Percentiles rank a stretch among this genome's conserved stretches.
Conservation (phyloP, 805 yeast genomes). For the Hanseniaspora taiwanica region DNA sequence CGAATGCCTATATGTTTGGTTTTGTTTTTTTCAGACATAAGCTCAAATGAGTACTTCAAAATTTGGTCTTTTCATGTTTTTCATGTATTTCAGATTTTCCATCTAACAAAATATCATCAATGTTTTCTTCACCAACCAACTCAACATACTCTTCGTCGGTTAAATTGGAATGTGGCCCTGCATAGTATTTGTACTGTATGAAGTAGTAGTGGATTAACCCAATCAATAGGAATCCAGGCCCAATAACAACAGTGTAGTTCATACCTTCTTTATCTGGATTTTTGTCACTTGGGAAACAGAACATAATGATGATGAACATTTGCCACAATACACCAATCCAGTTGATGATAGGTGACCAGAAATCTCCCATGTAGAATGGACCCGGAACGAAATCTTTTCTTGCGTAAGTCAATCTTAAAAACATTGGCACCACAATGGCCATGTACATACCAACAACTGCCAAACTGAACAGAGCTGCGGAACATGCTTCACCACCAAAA, state of each 20-base stretch:
- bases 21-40: too few species aligned
- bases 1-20: too few species aligned
- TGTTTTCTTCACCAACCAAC: constrained; percentile 14
- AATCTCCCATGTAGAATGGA: constrained; percentile 44
- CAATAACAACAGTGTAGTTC: constrained; percentile 58
- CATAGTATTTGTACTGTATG: constrained; percentile 38
- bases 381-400: constrained; percentile 43
- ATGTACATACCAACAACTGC: constrained; percentile 49
- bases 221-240: constrained; percentile 42
- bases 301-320: constrained; percentile 36
- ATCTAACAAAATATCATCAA: constrained; percentile 7
- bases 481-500: constrained; percentile 45
- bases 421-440: constrained; percentile 51
- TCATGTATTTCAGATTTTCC: not conserved
- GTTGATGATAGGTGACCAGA: constrained; percentile 30
- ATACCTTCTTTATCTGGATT: constrained; percentile 30
- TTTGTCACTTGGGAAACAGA: constrained; percentile 43
- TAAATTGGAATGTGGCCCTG: constrained; percentile 35
- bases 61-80: too few species aligned
- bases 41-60: too few species aligned
- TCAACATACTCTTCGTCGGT: constrained; percentile 13
- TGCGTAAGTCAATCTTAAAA: constrained; percentile 38
- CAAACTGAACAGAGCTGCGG: constrained; percentile 55
- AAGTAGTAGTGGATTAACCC: constrained; percentile 36
- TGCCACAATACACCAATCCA: constrained; percentile 36